Percentiles rank a stretch among this genome's conserved stretches.
Conservation (phyloP, 1,139 yeast genomes). For the Diutina catenulata region DNA sequence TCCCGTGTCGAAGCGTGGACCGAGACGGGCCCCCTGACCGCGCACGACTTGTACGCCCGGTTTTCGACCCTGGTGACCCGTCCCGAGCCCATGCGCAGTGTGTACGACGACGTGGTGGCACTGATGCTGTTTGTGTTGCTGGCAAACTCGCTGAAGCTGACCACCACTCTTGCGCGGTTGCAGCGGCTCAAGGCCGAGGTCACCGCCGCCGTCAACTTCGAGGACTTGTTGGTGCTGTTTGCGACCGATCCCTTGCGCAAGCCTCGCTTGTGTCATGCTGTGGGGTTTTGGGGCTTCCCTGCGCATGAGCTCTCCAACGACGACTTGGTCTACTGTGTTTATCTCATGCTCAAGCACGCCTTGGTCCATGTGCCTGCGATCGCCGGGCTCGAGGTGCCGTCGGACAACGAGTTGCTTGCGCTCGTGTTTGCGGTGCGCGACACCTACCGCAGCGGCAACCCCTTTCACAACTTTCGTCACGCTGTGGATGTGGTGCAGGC, state of each 20-base stretch:
- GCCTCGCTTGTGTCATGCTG: slow-evolving; percentile 15
- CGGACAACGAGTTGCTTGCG: slow-evolving; percentile 38
- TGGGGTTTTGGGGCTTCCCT: slow-evolving; percentile 48
- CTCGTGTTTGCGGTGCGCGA: slow-evolving; percentile 58
- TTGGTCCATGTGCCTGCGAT: slow-evolving; percentile 14
- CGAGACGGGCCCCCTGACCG: slow-evolving; percentile 26
- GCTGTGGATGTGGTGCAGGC: slow-evolving; percentile 95
- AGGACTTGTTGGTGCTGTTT: slow-evolving; percentile 14
- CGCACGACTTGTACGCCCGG: slow-evolving; percentile 16
- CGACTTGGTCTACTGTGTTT: slow-evolving; percentile 55
- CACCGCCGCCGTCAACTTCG: slow-evolving; percentile 29
- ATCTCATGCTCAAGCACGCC: slow-evolving; percentile 40
- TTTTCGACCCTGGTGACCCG: slow-evolving; percentile 6
- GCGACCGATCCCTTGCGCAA: not conserved
- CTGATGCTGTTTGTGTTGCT: slow-evolving; percentile 21
- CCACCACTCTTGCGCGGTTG: slow-evolving; percentile 14
- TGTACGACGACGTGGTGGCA: slow-evolving; percentile 13
- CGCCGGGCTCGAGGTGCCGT: slow-evolving; percentile 12
- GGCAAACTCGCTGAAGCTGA: slow-evolving; percentile 16
- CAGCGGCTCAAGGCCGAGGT: slow-evolving; percentile 18
- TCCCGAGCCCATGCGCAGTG: slow-evolving; percentile 6
- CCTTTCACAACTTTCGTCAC: slow-evolving; percentile 91
- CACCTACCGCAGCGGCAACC: slow-evolving; percentile 72
- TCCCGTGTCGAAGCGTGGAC: slow-evolving; percentile 46
- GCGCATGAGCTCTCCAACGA: slow-evolving; percentile 60